Percentiles rank a stretch among this genome's conserved stretches.
Evolutionary conservation across 805 yeast genomes (phyloP).

Genomic region (Cyberlindnera mrakii): DNA sequence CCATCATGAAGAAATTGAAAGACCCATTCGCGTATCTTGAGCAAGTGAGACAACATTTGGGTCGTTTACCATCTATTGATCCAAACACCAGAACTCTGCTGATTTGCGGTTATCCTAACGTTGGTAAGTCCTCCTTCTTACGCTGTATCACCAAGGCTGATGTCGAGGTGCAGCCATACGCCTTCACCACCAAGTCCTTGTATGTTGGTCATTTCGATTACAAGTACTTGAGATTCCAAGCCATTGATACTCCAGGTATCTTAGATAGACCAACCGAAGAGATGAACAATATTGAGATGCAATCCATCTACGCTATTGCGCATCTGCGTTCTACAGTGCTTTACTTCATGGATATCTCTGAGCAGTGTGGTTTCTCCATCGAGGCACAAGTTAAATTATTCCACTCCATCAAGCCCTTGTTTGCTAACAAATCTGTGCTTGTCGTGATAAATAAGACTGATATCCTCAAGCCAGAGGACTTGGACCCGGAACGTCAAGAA

Average conservation of each 20-base stretch:
- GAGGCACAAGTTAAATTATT: slow-evolving; percentile 96
- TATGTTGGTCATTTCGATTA: slow-evolving; percentile 99
- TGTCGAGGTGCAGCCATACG: slow-evolving; percentile 98
- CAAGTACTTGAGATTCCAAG: slow-evolving; percentile 95
- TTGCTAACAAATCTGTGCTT: slow-evolving; percentile 93
- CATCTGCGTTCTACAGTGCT: slow-evolving; percentile 94
- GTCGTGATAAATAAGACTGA: slow-evolving; percentile 95
- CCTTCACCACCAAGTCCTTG: slow-evolving; percentile 95
- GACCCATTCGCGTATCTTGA: slow-evolving; percentile 91
- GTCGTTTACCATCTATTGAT: slow-evolving; percentile 96
- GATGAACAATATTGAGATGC: slow-evolving; percentile 99
- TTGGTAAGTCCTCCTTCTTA: slow-evolving; percentile 95
- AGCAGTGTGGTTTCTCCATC: slow-evolving; percentile 97
- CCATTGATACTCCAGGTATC: slow-evolving; percentile 98
- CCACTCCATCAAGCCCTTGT: slow-evolving; percentile 94
- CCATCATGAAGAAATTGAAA: slow-evolving; percentile 89
- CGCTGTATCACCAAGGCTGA: slow-evolving; percentile 94
- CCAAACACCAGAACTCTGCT: slow-evolving; percentile 97
- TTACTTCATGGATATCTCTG: slow-evolving; percentile 97
- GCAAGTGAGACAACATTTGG: slow-evolving; percentile 98
- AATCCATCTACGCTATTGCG: slow-evolving; percentile 96
- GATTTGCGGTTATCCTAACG: slow-evolving; percentile 98
- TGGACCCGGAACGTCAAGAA: slow-evolving; percentile 68
- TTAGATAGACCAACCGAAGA: slow-evolving; percentile 98
- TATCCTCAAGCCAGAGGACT: slow-evolving; percentile 78